These are phyloP conservation scores for Amyloporia xantha DNA, from an alignment of 768 basidiomycete genomes.

Conservation along the genomic window DNA sequence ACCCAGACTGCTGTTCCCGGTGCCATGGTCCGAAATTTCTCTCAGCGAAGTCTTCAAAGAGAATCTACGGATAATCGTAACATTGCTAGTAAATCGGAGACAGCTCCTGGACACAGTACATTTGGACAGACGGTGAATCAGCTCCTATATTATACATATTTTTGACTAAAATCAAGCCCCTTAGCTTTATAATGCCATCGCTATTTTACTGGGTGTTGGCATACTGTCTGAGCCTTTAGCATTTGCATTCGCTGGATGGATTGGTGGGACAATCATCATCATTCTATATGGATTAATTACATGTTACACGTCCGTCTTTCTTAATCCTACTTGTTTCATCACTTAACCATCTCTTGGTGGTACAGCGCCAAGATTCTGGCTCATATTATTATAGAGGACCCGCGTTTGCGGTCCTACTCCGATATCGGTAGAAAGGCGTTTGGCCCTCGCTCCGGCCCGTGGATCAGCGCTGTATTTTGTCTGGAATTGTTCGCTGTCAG, in stretches of 20 bases:
- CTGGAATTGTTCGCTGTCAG: conserved; percentile 82
- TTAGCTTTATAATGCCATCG: conserved; percentile 85
- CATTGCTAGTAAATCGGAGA: conserved; percentile 12
- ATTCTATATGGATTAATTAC: conserved; percentile 72
- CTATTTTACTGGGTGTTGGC: conserved; percentile 82
- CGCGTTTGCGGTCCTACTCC: conserved; percentile 70
- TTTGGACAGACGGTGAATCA: conserved; percentile 63
- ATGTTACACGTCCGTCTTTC: conserved; percentile 74
- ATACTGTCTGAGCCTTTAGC: conserved; percentile 88
- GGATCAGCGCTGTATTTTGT: conserved; percentile 73
- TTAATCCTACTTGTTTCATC: neutral
- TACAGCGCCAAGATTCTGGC: conserved; percentile 83
- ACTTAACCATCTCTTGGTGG: neutral
- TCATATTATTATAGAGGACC: conserved; percentile 62
- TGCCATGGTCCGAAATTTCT: conserved; percentile 9
- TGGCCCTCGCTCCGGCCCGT: conserved; percentile 58
- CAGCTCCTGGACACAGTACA: conserved; percentile 50
- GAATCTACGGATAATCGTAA: conserved; percentile 18
- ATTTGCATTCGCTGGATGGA: conserved; percentile 89
- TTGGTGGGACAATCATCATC: conserved; percentile 66
- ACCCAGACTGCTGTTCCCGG: neutral
- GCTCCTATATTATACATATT: neutral
- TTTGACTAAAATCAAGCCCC: neutral
- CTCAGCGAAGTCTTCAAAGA: conserved; percentile 9
- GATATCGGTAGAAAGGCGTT: conserved; percentile 90